A percentile compares a stretch with the other conserved stretches of the same genome.
These are phyloP conservation scores for Ceratopteris richardii DNA, from an alignment of 75 land plant genomes.

Conservation along the genomic window DNA sequence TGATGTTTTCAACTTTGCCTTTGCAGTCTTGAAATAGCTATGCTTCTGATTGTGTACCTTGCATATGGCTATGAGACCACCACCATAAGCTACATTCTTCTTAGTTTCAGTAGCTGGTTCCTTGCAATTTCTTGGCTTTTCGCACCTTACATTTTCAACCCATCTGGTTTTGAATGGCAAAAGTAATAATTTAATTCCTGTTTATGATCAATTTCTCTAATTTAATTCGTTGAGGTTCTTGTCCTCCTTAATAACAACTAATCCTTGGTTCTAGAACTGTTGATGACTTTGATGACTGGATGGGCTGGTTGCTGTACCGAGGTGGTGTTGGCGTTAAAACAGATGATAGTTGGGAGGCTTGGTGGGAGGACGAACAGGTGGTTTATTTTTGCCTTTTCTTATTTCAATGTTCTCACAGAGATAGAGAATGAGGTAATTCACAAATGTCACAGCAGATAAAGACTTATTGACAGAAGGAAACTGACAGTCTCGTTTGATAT, in stretches of 20 bases:
- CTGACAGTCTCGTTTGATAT: too few relatives aligned
- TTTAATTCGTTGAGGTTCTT: too few relatives aligned
- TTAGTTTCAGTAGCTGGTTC: constrained; percentile 93
- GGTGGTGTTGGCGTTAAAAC: constrained; percentile 92
- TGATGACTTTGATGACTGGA: constrained; percentile 98
- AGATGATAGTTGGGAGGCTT: constrained; percentile 94
- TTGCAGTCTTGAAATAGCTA: constrained; percentile 73
- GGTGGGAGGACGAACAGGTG: constrained; percentile 99
- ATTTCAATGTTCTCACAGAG: too few relatives aligned
- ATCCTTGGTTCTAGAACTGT: constrained; percentile 58
- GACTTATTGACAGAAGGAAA: background rate
- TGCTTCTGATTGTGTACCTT: constrained; percentile 74
- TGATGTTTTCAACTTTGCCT: too few relatives aligned
- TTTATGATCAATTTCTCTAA: too few relatives aligned
- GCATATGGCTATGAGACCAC: constrained; percentile 70
- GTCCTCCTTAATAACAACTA: too few relatives aligned
- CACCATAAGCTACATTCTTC: constrained; percentile 46
- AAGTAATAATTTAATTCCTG: constrained; percentile 59
- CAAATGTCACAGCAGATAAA: background rate
- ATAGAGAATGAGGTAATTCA: too few relatives aligned
- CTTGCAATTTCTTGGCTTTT: constrained; percentile 91
- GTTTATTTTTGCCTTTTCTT: too few relatives aligned
- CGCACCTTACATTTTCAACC: constrained; percentile 97
- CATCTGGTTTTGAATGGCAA: constrained; percentile 99
- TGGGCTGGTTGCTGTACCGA: constrained; percentile 80